These are phyloP conservation scores for Entomophthora muscae DNA, from an alignment of 371 early-diverging fungal species.

Conservation along the genomic window DNA sequence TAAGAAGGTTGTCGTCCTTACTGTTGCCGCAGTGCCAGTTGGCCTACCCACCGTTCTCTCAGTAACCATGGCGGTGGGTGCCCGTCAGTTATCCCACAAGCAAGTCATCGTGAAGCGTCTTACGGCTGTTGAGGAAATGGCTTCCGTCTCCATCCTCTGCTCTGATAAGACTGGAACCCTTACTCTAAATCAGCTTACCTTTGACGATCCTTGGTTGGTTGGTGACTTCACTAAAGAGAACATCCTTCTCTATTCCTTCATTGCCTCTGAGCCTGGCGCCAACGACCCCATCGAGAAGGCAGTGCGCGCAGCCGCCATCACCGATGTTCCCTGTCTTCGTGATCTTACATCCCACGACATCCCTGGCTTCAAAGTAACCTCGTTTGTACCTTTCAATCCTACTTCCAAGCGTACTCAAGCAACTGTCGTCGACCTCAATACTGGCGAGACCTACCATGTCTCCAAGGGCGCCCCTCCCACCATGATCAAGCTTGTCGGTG, in stretches of 20 bases:
- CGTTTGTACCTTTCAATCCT: constrained; percentile 85
- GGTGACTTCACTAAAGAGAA: constrained; percentile 53
- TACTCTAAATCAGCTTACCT: constrained; percentile 78
- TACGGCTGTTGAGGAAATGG: constrained; percentile 87
- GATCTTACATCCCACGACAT: constrained; percentile 27
- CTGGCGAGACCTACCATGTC: constrained; percentile 49
- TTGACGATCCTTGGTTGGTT: constrained; percentile 71
- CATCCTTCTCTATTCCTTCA: constrained; percentile 64
- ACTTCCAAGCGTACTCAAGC: constrained; percentile 79
- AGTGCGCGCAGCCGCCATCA: constrained; percentile 61
- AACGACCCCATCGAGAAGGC: constrained; percentile 85
- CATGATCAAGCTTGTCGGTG: constrained; percentile 61
- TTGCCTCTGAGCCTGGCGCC: constrained; percentile 78
- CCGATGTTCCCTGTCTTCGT: constrained; percentile 44
- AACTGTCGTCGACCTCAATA: constrained; percentile 45
- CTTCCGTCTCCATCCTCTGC: constrained; percentile 83
- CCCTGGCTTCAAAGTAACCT: constrained; percentile 69
- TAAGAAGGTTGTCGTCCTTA: constrained; percentile 69
- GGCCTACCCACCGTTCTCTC: constrained; percentile 93
- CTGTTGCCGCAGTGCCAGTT: constrained; percentile 93
- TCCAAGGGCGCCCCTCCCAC: constrained; percentile 94
- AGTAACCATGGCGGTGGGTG: constrained; percentile 91
- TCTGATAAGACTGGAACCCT: constrained; percentile 96
- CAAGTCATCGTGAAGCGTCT: constrained; percentile 90
- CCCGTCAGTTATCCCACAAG: constrained; percentile 77